phyloP scores from a whole-genome alignment of 257 asterid species.

The Fraxinus quadrangulata region DNA sequence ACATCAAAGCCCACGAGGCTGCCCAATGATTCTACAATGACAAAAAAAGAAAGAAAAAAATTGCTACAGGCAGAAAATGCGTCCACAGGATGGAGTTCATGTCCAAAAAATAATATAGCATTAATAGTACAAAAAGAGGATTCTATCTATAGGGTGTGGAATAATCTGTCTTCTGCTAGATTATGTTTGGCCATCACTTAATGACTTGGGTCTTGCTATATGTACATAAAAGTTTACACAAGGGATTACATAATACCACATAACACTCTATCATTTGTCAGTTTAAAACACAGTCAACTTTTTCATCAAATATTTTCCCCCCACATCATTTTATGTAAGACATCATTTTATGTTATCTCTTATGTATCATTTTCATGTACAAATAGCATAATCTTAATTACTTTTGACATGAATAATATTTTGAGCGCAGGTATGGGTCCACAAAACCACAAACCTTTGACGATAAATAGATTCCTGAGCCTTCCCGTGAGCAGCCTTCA shows the following conservation, averaged over 20 bases:
- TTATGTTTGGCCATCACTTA: neutral
- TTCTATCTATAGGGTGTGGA: neutral
- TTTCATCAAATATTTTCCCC: too few relatives aligned
- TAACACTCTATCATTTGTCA: too few relatives aligned
- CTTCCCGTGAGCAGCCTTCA: conserved; percentile 93
- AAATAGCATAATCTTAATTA: neutral
- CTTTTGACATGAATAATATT: neutral
- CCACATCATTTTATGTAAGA: too few relatives aligned
- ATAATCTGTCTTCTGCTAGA: neutral
- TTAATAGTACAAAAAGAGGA: neutral
- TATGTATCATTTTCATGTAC: too few relatives aligned
- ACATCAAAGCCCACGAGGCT: neutral
- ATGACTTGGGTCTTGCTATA: neutral
- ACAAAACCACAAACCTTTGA: conserved; percentile 58
- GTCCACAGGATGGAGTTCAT: neutral
- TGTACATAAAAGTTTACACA: too few relatives aligned
- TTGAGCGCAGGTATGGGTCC: neutral
- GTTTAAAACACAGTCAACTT: too few relatives aligned
- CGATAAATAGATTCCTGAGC: conserved; percentile 89
- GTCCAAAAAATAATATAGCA: neutral
- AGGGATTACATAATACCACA: too few relatives aligned
- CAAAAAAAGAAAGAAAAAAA: neutral
- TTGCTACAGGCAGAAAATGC: neutral
- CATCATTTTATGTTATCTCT: too few relatives aligned
- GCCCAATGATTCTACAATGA: neutral